Evolutionary conservation across 2,329 filamentous ascomycete species (phyloP), one percentile per base, ranked within the genome.

Genomic region (Davidsoniella eucalypti): DNA sequence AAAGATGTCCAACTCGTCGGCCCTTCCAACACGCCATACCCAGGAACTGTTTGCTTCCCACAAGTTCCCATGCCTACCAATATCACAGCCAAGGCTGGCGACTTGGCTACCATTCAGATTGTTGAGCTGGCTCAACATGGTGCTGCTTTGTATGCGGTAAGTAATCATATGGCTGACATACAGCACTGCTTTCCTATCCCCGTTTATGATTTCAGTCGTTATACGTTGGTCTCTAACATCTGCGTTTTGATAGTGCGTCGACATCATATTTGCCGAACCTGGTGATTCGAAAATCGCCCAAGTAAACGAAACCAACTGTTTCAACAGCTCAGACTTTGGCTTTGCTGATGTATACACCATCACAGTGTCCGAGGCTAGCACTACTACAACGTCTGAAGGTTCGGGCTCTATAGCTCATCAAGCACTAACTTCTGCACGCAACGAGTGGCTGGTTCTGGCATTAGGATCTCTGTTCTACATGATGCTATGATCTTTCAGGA

Each of bases 81-180:
- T 58, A 68, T 79, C 42, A 77, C 67, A 1, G 82, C 87, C 44
- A 79, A 84, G 45, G 68, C 80, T 0, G 92, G 92, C n/a, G 84
- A 94, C 66, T 80, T 84, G 61, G 87, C 87, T 21, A 94, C 88
- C 0, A 92, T 95, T 52, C 88, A 95, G 61, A 65, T 94, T 2
- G 80, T 95, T 23, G 86, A 94, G 69, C 66, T 78, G 6, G 88
- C 88, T 12, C 69, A 85, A 53, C 87, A 94, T 60, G 88, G 88
- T 2, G 88, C 86, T 1, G 73, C 84, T 4, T 65, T 95, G 38
- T 94, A 82, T 61, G 87, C 84, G 54, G 84, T 88, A 69, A 57
- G 81, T 67, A 44, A 16, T 25, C 38, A 37, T 4, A 39, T 33
- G n/a, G 41, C 18, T 40, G 18, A 10, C 23, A 9, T 7, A 33